Evolutionary conservation across 2,329 filamentous ascomycete species (phyloP).

Genomic region (Dendrostoma leiphaemia): DNA sequence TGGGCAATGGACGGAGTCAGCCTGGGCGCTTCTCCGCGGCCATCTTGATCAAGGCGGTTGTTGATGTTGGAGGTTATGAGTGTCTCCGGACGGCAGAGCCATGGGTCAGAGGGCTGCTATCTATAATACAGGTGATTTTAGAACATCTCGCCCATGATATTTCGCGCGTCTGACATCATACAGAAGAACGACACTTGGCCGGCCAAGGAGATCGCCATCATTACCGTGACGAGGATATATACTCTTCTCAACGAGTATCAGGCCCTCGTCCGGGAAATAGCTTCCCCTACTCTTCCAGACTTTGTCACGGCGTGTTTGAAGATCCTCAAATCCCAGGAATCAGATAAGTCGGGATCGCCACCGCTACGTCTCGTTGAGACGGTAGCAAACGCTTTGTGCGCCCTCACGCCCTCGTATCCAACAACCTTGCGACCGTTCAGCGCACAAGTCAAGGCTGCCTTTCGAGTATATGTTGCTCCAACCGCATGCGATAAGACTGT

Average conservation of each 20-base stretch:
- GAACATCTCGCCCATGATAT: too few species aligned
- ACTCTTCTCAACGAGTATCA: conserved; percentile 77
- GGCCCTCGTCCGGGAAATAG: conserved; percentile 82
- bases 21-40: conserved; percentile 77
- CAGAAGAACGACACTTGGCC: conserved; percentile 75
- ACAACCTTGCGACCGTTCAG: conserved; percentile 78
- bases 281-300: conserved; percentile 73
- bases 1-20: conserved; percentile 69
- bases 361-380: conserved; percentile 58
- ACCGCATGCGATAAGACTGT: conserved; percentile 51
- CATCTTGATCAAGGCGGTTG: conserved; percentile 73
- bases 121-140: conserved; percentile 63
- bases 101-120: conserved; percentile 76
- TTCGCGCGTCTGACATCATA: conserved; percentile 19
- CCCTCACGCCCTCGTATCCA: conserved; percentile 75
- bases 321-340: conserved; percentile 49
- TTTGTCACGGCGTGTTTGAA: conserved; percentile 74
- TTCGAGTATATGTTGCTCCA: conserved; percentile 61
- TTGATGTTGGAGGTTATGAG: conserved; percentile 85
- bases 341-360: conserved; percentile 37
- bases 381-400: conserved; percentile 68
- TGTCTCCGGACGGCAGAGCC: conserved; percentile 68
- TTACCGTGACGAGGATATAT: conserved; percentile 81
- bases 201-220: conserved; percentile 73
- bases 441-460: conserved; percentile 62